These are phyloP conservation scores for Diaporthe australafricana DNA, from an alignment of 2,329 filamentous ascomycete genomes.

Conservation along the genomic window DNA sequence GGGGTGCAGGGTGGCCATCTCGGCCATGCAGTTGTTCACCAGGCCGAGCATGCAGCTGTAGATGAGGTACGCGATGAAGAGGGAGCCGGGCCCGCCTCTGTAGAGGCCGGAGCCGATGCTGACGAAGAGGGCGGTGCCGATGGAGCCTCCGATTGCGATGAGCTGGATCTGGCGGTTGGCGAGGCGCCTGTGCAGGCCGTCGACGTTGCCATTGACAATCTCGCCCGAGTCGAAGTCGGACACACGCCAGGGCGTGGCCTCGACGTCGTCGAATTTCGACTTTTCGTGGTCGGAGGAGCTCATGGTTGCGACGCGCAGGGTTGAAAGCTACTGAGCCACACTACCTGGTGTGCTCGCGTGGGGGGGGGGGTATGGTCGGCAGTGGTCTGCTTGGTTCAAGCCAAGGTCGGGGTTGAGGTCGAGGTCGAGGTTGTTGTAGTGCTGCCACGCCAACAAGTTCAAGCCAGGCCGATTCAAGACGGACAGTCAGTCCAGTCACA, in stretches of 20 bases:
- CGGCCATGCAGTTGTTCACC: constrained; percentile 74
- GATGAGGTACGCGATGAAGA: constrained; percentile 69
- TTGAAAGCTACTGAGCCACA: not conserved
- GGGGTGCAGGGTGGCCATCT: constrained; percentile 73
- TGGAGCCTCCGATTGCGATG: constrained; percentile 69
- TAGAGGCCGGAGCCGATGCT: constrained; percentile 68
- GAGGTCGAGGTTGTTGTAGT: not conserved
- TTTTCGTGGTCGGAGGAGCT: constrained; percentile 27
- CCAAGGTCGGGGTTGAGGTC: not conserved
- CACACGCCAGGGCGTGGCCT: not conserved
- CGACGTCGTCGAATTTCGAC: constrained; percentile 30
- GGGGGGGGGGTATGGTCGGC: too few species aligned
- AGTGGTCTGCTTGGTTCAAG: not conserved
- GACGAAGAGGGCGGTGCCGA: constrained; percentile 70
- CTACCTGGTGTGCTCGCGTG: not conserved
- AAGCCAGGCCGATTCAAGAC: not conserved
- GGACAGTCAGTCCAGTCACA: not conserved
- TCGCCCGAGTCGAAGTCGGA: constrained; percentile 27
- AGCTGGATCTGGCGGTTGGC: constrained; percentile 68
- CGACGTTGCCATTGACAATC: constrained; percentile 32
- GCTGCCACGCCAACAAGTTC: not conserved
- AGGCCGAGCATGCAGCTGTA: constrained; percentile 68
- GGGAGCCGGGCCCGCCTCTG: constrained; percentile 57
- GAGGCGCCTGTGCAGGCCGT: constrained; percentile 57
- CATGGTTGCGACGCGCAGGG: constrained; percentile 22